Conservation (phyloP, 2,329 filamentous ascomycete genomes). For the Herpotrichia juniperi region DNA sequence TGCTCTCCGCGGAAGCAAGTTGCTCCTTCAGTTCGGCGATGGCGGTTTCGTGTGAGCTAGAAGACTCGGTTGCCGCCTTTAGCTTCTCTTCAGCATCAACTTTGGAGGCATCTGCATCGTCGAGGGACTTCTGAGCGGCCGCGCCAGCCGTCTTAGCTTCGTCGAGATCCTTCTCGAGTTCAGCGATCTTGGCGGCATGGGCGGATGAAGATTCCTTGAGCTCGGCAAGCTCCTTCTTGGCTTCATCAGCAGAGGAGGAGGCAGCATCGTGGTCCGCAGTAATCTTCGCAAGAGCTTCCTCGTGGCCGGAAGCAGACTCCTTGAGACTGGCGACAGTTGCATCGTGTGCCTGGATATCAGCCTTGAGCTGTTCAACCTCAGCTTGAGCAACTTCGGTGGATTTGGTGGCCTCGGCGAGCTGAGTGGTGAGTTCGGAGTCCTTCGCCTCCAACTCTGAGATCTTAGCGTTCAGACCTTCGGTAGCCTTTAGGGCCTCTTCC, state of each 20-base stretch:
- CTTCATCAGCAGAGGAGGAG: conserved; percentile 16
- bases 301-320: conserved; percentile 18
- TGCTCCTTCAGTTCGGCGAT: conserved; percentile 28
- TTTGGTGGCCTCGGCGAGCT: not conserved
- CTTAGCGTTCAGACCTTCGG: conserved; percentile 23
- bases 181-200: conserved; percentile 11
- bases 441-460: conserved; percentile 20
- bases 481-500: conserved; percentile 11
- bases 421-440: conserved; percentile 15
- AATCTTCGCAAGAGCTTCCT: conserved; percentile 1
- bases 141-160: conserved; percentile 1
- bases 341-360: conserved; percentile 26
- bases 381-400: not conserved
- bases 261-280: conserved; percentile 13
- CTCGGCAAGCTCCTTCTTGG: conserved; percentile 13
- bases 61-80: conserved; percentile 21
- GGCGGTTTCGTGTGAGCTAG: conserved; percentile 12
- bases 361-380: conserved; percentile 10
- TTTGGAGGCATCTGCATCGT: conserved; percentile 1
- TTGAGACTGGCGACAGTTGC: conserved; percentile 27
- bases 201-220: conserved; percentile 19
- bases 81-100: conserved; percentile 20
- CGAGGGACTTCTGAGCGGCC: conserved; percentile 1
- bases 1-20: not conserved
- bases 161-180: conserved; percentile 11